Evolutionary conservation across 2,329 filamentous ascomycete genomes (phyloP), one percentile per base, ranked within the genome.

Genomic region (Xylariomycetidae sp.): DNA sequence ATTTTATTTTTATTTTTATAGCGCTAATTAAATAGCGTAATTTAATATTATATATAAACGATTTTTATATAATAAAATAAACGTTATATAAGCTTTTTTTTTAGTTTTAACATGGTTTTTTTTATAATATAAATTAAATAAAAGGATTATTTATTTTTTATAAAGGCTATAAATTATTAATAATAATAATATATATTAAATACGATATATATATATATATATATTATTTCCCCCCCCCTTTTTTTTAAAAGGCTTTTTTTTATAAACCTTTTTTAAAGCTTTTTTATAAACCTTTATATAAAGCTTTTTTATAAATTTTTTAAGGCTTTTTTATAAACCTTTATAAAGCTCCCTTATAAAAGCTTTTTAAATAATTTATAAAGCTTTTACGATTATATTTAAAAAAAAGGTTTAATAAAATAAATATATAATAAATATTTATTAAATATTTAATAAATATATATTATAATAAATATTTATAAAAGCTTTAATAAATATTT

Each of bases 21-120:
- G 15, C 26, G 26, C 14, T 17, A 27, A 10, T 18, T 34, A 34
- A 34, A 18, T 5, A 16, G 19, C 27, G 26, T 14, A 6, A 33
- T 18, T 10, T n/a, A n/a, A 18, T 27, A 27, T 19, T 34, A 27
- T 19, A 17, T 6, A 19, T 27, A 19, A 23, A 8, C n/a, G n/a
- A n/a, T 8, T 8, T 23, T 23, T 23, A 23, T 23, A 23, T 23
- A 23, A 8, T 23, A 23, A 23, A 8, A n/a, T 23, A 8, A 23
- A 23, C n/a, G 20, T 23, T 8, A 23, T 23, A 23, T 23, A 23
- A n/a, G 20, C n/a, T 23, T 23, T 23, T 23, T 23, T 23, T 23
- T 23, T 8, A 8, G 8, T 23, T 23, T 23, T 23, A 23, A 8
- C 8, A 23, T 8, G 8, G 8, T 23, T 23, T 8, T n/a, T n/a